phyloP scores from a whole-genome alignment of 768 basidiomycete genomes.

The Hypholoma sublateritium region DNA sequence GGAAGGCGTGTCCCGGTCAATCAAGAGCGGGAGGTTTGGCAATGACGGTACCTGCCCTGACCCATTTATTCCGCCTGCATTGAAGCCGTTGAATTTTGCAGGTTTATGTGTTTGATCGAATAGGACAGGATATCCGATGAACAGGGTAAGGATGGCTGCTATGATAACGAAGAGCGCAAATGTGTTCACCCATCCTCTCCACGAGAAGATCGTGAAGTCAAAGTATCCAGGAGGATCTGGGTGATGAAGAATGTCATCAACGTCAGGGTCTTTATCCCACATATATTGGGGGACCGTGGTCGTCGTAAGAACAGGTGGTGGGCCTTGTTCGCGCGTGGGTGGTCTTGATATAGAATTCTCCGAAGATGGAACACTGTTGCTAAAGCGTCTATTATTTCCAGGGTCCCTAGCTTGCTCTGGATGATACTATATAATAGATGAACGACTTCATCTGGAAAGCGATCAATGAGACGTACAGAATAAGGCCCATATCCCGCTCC shows the following conservation, averaged over 20 bases:
- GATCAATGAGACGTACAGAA: constrained; percentile 50
- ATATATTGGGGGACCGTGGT: constrained; percentile 68
- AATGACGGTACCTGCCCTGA: constrained; percentile 86
- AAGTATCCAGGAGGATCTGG: constrained; percentile 74
- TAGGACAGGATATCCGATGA: constrained; percentile 88
- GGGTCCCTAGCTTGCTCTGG: constrained; percentile 44
- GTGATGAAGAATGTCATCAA: constrained; percentile 92
- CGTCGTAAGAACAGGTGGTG: constrained; percentile 39
- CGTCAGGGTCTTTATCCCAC: constrained; percentile 85
- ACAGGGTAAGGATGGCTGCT: constrained; percentile 72
- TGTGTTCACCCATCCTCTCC: constrained; percentile 83
- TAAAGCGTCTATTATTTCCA: constrained; percentile 52
- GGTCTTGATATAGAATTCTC: constrained; percentile 33
- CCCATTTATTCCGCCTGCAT: constrained; percentile 84
- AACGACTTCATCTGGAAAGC: neutral
- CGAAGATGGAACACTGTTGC: constrained; percentile 38
- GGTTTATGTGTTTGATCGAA: constrained; percentile 43
- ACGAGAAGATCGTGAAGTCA: constrained; percentile 70
- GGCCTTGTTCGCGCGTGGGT: constrained; percentile 25
- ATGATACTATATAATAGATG: constrained; percentile 48
- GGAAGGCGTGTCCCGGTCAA: constrained; percentile 77
- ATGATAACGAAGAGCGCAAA: constrained; percentile 70
- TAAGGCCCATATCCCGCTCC: constrained; percentile 85
- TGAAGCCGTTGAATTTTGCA: constrained; percentile 54
- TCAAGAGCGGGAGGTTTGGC: constrained; percentile 60